phyloP scores from a whole-genome alignment of 257 asterid genomes.

The Lithospermum erythrorhizon region DNA sequence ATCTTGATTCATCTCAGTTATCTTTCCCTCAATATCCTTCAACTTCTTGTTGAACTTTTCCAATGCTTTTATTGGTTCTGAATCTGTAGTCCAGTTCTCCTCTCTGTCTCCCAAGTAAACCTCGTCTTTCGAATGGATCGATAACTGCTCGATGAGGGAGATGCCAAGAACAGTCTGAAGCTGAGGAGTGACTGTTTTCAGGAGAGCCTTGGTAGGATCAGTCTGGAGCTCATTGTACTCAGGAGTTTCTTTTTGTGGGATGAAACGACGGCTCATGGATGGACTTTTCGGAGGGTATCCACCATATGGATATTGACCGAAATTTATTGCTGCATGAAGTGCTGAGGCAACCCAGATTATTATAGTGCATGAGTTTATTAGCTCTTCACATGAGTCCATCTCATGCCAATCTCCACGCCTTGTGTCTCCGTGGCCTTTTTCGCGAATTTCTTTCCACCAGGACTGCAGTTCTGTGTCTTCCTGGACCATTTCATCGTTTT shows the following conservation, averaged over 20 bases:
- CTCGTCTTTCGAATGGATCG: slow-evolving; percentile 63
- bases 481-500: slow-evolving; percentile 26
- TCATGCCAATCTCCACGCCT: slow-evolving; percentile 60
- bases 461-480: slow-evolving; percentile 51
- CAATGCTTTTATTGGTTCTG: slow-evolving; percentile 37
- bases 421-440: slow-evolving; percentile 65
- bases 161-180: slow-evolving; percentile 48
- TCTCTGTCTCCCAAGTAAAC: slow-evolving; percentile 59
- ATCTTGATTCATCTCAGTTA: slow-evolving; percentile 35
- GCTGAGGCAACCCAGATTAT: slow-evolving; percentile 76
- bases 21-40: slow-evolving; percentile 30
- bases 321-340: slow-evolving; percentile 65
- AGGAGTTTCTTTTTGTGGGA: slow-evolving; percentile 42
- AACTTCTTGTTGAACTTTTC: slow-evolving; percentile 40
- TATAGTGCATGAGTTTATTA: slow-evolving; percentile 50
- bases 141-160: slow-evolving; percentile 50
- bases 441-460: slow-evolving; percentile 73
- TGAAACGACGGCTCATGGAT: slow-evolving; percentile 48
- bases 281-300: slow-evolving; percentile 69
- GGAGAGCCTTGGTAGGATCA: slow-evolving; percentile 48
- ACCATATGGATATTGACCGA: slow-evolving; percentile 59
- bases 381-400: slow-evolving; percentile 45
- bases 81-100: slow-evolving; percentile 51
- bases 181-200: slow-evolving; percentile 57
- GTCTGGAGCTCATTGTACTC: slow-evolving; percentile 54